Base-by-base conservation (phyloP, 257 asterid species). In the Primulina tabacum region DNA sequence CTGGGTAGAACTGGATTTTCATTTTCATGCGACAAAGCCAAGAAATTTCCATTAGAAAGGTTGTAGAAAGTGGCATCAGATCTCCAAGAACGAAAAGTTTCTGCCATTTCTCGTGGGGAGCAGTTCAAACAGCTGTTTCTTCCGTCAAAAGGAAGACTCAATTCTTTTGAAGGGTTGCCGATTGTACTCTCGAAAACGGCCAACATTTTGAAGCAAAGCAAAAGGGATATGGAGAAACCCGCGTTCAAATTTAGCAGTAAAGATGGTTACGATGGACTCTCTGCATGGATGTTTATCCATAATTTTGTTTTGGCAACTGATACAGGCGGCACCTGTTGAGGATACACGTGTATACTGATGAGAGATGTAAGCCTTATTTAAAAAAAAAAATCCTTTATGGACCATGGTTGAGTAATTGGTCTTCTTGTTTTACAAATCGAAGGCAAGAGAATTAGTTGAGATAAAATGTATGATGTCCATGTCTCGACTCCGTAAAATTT, bases 1-100 rank as follows among this genome's bases (percentile, higher is more conserved):
- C 93, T 85, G 30, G 89, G 93, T 26, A 67, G 69, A 29, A 56
- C 67, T 70, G 86, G 92, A 76, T 50, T 78, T 75, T 83, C 89
- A 72, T 73, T 81, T 34, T 74, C 80, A 70, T 79, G 89, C 0
- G 92, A 80, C 60, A 90, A 29, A 62, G 89, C 92, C 87, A 87
- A 64, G 87, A 84, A 87, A 73, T 82, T 84, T 37, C 83, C 84
- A 67, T 74, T 76, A 17, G 78, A 75, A 64, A 86, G 83, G 77
- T 76, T 73, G 81, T 82, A 89, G 17, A 81, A 70, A 8, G 82
- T 86, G 52, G 87, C 71, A 43, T 90, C 90, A 10, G 85, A 82
- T 68, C 76, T 80, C 89, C 80, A 71, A n/a, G 84, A 80, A 16
- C 82, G 79, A 67, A 78, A 86, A 56, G 57, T 71, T 65, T 78